Evolutionary conservation across 164 flowering plant species (phyloP), one percentile per base, ranked within the genome.

Genomic region (Vitis vinifera): DNA sequence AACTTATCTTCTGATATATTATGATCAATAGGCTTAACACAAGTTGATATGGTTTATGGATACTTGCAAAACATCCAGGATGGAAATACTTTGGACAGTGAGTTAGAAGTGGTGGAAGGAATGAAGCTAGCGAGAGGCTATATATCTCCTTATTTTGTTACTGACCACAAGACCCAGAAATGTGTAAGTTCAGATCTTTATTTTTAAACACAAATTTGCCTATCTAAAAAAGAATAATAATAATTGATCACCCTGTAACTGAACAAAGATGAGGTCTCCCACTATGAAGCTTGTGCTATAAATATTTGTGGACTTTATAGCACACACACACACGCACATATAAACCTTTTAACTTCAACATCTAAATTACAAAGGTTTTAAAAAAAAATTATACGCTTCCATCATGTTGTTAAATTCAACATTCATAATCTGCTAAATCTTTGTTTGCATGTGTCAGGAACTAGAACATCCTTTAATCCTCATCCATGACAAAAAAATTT

Each of bases 61-160:
- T 16, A 61, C 19, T 29, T 64, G 55, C 48, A 30, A 31, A 64
- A 67, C 52, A 75, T 76, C 61, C 77, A 92, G 98, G 92, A 90
- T 72, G 98, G 96, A 10, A 88, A 89, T 75, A 92, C 92, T 10
- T 71, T 92, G 80, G 85, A 82, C 52, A 79, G 85, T 73, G 94
- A 92, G 69, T 77, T 92, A 77, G 96, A 92, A 74, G 90, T 92
- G 65, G 96, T 92, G 71, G 96, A 91, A 77, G 96, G 98, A 76
- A 90, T 92, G 98, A 90, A 91, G 79, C 88, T 92, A n/a, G 87
- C 68, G 53, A 87, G 98, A 76, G 96, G 98, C 67, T 92, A 82
- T 70, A 85, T 92, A 66, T 92, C 98, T 73, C 94, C 98, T 12
- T 88, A 89, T 79, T 92, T 92, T 76, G 68, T 91, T 30, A 92